Evolutionary conservation across 179 eudicot genomes (phyloP), one percentile per base, ranked within the genome.

Genomic region (Silene noctiflora): DNA sequence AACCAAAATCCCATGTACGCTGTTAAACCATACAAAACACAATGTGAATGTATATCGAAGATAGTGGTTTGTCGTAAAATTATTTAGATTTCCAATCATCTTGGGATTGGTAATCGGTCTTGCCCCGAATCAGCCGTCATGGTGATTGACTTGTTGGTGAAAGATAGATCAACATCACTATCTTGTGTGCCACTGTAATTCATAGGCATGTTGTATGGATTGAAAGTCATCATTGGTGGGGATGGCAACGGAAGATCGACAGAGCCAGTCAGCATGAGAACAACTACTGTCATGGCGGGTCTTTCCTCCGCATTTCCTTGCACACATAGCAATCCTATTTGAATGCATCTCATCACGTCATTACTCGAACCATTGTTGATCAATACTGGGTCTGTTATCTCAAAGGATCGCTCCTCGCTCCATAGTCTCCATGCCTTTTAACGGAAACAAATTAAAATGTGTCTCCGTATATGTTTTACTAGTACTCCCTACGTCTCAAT

Each of bases 371-470:
- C 74, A 8, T 75, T 59, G 17, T 74, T 63, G 6, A 19, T 29
- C 39, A 88, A 71, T 24, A 53, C n/a, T 11, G 79, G 75, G 77
- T 88, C 91, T 13, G 80, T 65, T 5, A 86, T 46, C 2, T 85
- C 76, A 63, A 63, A 1, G 0, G 76, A 71, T 4, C 68, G 66
- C 16, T 77, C 81, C 69, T 80, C 82, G 46, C 39, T 81, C 92
- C 92, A 87, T 1, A 84, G 61, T 78, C 80, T 72, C 92, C 90
- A 87, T 53, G 83, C 85, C 89, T 89, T 79, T 21, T 13, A 12
- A 19, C 1, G 16, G 31, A 67, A 48, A 14, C 55, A 48, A n/a
- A n/a, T n/a, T n/a, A n/a, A 48, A 48, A 48, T 33, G 39, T 33
- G 7, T 4, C 2, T 33, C 7, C 7, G 6, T 33, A 33, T 33